Percentiles rank a stretch among this genome's conserved stretches.
Conservation (phyloP, 2,329 filamentous ascomycete species). For the Pseudogymnoascus sp. region DNA sequence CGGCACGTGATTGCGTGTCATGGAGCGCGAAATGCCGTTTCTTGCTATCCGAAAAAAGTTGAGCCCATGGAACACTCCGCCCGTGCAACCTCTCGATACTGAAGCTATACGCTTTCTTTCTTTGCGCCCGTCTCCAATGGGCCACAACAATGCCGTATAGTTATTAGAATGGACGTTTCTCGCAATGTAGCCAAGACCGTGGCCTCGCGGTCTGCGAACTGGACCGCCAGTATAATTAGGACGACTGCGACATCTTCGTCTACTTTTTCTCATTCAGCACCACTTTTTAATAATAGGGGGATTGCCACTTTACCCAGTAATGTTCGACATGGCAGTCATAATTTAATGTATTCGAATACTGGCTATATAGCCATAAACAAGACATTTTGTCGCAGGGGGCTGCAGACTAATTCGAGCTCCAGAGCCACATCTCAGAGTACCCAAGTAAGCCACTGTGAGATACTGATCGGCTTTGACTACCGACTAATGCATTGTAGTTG, state of each 20-base stretch:
- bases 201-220: constrained; percentile 4
- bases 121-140: constrained; percentile 3
- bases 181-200: constrained; percentile 7
- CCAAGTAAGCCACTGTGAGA: neutral
- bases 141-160: neutral
- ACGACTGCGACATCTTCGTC: neutral
- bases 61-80: neutral
- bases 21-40: neutral
- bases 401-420: neutral
- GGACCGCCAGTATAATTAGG: neutral
- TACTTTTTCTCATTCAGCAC: neutral
- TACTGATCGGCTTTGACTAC: neutral
- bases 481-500: neutral
- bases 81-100: neutral
- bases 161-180: constrained; percentile 9
- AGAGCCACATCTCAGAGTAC: neutral
- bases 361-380: neutral
- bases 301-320: neutral
- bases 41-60: neutral
- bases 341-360: neutral
- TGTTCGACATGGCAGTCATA: neutral
- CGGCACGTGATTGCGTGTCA: constrained; percentile 3
- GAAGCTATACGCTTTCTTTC: neutral
- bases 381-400: neutral
- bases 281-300: constrained; percentile 1